These are phyloP conservation scores for Neurospora intermedia DNA, from an alignment of 495 filamentous ascomycete genomes.

Conservation along the genomic window DNA sequence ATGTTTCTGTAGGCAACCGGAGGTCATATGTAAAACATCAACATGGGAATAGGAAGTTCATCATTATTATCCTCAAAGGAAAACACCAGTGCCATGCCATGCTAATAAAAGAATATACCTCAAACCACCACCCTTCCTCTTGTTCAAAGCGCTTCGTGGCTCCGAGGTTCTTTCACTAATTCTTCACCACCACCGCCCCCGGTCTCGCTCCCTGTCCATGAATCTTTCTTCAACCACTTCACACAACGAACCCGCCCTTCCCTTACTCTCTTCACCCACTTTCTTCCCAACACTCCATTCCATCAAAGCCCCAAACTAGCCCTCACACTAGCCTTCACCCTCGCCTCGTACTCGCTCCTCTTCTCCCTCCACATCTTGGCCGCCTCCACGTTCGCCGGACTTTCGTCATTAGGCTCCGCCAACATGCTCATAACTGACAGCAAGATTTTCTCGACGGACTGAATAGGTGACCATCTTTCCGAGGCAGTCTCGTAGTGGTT, in stretches of 20 bases:
- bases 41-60: not conserved
- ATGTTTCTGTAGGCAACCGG: not conserved
- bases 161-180: not conserved
- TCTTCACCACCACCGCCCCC: not conserved
- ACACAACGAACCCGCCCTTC: too few relatives aligned
- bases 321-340: slow-evolving; percentile 65
- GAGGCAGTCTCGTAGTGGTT: slow-evolving; percentile 97
- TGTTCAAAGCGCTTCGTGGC: not conserved
- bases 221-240: too few relatives aligned
- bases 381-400: slow-evolving; percentile 93
- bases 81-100: slow-evolving; percentile 8
- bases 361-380: slow-evolving; percentile 97
- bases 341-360: slow-evolving; percentile 73
- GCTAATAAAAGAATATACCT: not conserved
- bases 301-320: slow-evolving; percentile 43
- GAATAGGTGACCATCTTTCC: slow-evolving; percentile 93
- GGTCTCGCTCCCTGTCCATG: too few relatives aligned
- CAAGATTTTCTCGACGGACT: slow-evolving; percentile 96
- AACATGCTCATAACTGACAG: slow-evolving; percentile 99
- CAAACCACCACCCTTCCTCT: not conserved
- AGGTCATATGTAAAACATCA: not conserved
- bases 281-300: not conserved
- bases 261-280: not conserved
- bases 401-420: slow-evolving; percentile 97
- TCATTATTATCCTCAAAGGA: not conserved